These are phyloP conservation scores for Diatrype stigma DNA, from an alignment of 2,329 filamentous ascomycete species.

Conservation along the genomic window DNA sequence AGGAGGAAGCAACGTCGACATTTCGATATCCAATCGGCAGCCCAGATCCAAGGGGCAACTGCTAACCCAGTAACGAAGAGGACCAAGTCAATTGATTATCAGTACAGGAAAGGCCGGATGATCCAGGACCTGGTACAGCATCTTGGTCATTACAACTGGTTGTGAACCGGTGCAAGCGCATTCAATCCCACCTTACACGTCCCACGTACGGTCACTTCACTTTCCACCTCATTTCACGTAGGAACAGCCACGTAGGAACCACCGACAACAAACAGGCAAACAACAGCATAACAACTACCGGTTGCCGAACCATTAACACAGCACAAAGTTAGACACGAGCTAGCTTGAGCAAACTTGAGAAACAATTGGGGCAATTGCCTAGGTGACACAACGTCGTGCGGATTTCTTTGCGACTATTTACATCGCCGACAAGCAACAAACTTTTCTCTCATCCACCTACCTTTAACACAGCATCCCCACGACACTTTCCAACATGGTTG, in stretches of 20 bases:
- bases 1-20: background rate
- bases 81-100: background rate
- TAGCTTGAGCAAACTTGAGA: background rate
- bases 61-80: background rate
- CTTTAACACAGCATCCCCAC: background rate
- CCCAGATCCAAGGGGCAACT: too few relatives aligned
- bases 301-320: background rate
- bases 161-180: background rate
- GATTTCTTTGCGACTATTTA: background rate
- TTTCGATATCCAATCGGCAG: too few relatives aligned
- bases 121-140: background rate
- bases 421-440: background rate
- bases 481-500: constrained; percentile 13
- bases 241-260: background rate
- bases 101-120: background rate
- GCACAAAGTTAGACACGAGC: background rate
- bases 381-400: background rate
- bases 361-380: too few relatives aligned
- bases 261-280: background rate
- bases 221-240: too few relatives aligned
- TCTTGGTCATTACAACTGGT: background rate
- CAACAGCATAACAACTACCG: background rate
- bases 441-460: background rate
- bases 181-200: background rate
- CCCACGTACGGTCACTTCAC: too few relatives aligned